Base-by-base conservation (phyloP, 495 filamentous ascomycete species). In the Aspergillus conjunctus region DNA sequence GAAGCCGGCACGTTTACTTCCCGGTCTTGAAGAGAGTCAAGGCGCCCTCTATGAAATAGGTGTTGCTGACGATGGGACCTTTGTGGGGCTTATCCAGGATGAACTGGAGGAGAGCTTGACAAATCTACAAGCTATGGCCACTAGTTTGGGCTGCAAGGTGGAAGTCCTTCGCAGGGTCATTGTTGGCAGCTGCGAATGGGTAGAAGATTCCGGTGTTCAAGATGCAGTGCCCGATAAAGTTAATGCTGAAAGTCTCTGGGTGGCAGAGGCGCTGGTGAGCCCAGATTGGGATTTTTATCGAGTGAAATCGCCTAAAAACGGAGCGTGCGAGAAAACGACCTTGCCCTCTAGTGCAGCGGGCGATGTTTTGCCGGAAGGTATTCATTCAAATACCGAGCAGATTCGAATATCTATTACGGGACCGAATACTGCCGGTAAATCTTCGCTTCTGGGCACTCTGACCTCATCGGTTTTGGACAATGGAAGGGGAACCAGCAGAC, bases 31-130 rank as follows among this genome's bases (percentile, higher is more conserved):
- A 69, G 92, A 95, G 61, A 97, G 91, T 39, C 87, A 89, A 59
- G 94, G 94, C 17, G 95, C 95, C 0, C 71, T 98, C 53, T 98
- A 98, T 60, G 95, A 98, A 74, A 95, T 98, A 68, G 94, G 94
- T 0, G 92, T 98, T 20, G 87, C 92, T 6, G 94, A 98, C 71
- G 93, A 97, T 76, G 94, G 94, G 14, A 91, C 88, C 0, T 88
- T 98, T 60, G 87, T 96, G 44, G 94, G 94, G 1, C 76, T 98
- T n/a, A 88, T 90, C 1, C 83, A 88, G 63, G 92, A 97, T 68
- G 94, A 98, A 73, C 78, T 98, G 73, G 86, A 95, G 53, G 93
- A 97, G 72, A 96, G 91, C 71, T 79, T 98, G 55, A 81, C 80
- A 26, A 96, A 88, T 53, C 76, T 98, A 11, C 84, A 88, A 57